phyloP scores from a whole-genome alignment of 768 basidiomycete genomes.

The Naematelia encephala region DNA sequence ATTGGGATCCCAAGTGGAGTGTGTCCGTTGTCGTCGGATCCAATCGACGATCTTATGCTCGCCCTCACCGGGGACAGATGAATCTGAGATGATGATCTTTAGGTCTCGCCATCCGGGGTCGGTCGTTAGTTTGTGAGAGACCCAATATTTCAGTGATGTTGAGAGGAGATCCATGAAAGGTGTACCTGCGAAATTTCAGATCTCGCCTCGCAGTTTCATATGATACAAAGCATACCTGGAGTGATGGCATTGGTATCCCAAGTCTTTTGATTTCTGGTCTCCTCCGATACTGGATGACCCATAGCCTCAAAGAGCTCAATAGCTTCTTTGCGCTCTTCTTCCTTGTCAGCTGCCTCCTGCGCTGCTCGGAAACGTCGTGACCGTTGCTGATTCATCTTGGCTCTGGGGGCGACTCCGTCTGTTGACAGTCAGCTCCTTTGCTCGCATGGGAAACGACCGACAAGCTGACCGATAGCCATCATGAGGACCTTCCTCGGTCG shows the following conservation, averaged over 20 bases:
- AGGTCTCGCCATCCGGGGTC: constrained; percentile 97
- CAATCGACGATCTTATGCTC: constrained; percentile 99
- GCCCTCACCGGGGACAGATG: constrained; percentile 95
- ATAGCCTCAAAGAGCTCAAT: constrained; percentile 91
- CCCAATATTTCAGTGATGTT: constrained; percentile 87
- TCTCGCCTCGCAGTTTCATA: not conserved
- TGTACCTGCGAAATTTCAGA: constrained; percentile 55
- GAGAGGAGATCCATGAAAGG: constrained; percentile 97
- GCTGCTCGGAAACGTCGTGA: constrained; percentile 91
- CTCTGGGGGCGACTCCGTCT: constrained; percentile 97
- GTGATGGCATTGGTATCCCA: constrained; percentile 99
- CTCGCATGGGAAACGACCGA: not conserved
- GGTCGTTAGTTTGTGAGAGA: constrained; percentile 86
- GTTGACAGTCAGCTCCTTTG: not conserved
- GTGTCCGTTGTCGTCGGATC: constrained; percentile 81
- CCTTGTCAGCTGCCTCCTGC: constrained; percentile 92
- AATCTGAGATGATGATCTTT: constrained; percentile 94
- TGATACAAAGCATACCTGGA: constrained; percentile 58
- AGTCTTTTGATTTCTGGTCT: constrained; percentile 74
- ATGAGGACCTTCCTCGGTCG: constrained; percentile 90
- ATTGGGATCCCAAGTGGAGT: constrained; percentile 89
- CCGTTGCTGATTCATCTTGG: constrained; percentile 99
- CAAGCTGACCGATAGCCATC: constrained; percentile 89
- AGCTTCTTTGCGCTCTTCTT: constrained; percentile 76
- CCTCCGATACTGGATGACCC: constrained; percentile 75